phyloP scores from a whole-genome alignment of 371 early-diverging fungal species.

The Vairimorpha apis region DNA sequence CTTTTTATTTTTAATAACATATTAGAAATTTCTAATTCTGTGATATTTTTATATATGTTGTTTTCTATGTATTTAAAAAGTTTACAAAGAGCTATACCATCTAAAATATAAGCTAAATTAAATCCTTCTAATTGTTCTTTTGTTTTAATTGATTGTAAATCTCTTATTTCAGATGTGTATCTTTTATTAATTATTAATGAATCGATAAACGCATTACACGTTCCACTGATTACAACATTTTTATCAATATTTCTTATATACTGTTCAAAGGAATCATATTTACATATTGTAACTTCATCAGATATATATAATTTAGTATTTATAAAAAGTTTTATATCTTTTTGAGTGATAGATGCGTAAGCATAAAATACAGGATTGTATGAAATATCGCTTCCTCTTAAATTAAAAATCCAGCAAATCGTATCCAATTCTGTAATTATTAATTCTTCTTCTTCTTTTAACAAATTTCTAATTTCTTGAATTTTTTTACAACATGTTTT shows the following conservation, averaged over 20 bases:
- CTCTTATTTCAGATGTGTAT: slow-evolving; percentile 27
- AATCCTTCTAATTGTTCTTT: slow-evolving; percentile 80
- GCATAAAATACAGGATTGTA: slow-evolving; percentile 94
- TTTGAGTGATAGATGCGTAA: slow-evolving; percentile 72
- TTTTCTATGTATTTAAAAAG: slow-evolving; percentile 89
- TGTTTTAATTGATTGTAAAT: slow-evolving; percentile 68
- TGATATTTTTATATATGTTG: slow-evolving; percentile 66
- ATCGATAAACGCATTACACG: slow-evolving; percentile 65
- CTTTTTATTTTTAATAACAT: slow-evolving; percentile 69
- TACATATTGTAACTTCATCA: slow-evolving; percentile 60
- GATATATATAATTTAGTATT: slow-evolving; percentile 68
- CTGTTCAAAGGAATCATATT: slow-evolving; percentile 46
- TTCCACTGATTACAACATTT: slow-evolving; percentile 55
- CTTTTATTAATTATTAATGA: slow-evolving; percentile 1
- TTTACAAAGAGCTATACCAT: slow-evolving; percentile 77
- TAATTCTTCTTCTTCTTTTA: slow-evolving; percentile 27
- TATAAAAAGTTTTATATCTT: slow-evolving; percentile 70
- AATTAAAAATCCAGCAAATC: slow-evolving; percentile 76
- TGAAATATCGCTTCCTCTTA: slow-evolving; percentile 87
- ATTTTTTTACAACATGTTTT: slow-evolving; percentile 67
- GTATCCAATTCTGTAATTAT: slow-evolving; percentile 59
- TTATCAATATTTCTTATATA: slow-evolving; percentile 22
- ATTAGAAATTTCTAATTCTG: slow-evolving; percentile 73
- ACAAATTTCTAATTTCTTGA: slow-evolving; percentile 10
- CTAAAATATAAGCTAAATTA: slow-evolving; percentile 79